phyloP scores from a whole-genome alignment of 2,329 filamentous ascomycete species.

The Pyrenophora graminea region DNA sequence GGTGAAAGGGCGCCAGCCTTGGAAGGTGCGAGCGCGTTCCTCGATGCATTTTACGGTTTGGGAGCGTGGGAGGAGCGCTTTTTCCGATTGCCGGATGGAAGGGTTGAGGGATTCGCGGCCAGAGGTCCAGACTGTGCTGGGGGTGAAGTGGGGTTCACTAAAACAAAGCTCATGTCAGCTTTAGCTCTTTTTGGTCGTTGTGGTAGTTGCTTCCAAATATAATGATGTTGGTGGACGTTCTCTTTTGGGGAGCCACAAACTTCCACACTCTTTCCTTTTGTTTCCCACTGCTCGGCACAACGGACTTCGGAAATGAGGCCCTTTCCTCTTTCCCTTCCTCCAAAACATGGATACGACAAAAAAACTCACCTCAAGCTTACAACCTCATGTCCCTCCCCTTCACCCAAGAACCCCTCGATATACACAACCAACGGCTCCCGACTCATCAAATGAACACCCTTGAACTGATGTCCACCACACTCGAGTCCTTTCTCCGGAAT shows the following conservation, averaged over 20 bases:
- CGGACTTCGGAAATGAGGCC: too few relatives aligned
- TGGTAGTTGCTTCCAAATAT: not conserved
- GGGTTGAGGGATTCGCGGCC: constrained; percentile 54
- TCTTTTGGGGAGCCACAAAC: too few relatives aligned
- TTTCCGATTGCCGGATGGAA: constrained; percentile 58
- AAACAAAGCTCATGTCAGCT: not conserved
- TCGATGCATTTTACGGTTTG: constrained; percentile 63
- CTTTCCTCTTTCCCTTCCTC: not conserved
- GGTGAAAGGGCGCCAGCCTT: constrained; percentile 62
- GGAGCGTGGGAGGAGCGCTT: constrained; percentile 45
- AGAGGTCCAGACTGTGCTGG: constrained; percentile 60
- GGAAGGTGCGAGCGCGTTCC: constrained; percentile 60
- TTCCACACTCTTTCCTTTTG: not conserved
- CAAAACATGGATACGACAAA: not conserved
- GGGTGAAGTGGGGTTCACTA: constrained; percentile 56
- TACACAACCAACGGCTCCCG: constrained; percentile 62
- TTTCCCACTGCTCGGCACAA: too few relatives aligned
- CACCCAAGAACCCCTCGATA: constrained; percentile 59
- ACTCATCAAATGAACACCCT: constrained; percentile 55
- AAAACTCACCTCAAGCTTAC: constrained; percentile 56
- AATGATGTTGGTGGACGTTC: not conserved
- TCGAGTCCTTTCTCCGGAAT: constrained; percentile 46
- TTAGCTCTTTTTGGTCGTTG: not conserved
- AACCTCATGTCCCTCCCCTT: constrained; percentile 55
- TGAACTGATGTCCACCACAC: constrained; percentile 47